A percentile compares a stretch with the other conserved stretches of the same genome.
phyloP scores from a whole-genome alignment of 305 asterid species.

The Fraxinus xanthoxyloides region DNA sequence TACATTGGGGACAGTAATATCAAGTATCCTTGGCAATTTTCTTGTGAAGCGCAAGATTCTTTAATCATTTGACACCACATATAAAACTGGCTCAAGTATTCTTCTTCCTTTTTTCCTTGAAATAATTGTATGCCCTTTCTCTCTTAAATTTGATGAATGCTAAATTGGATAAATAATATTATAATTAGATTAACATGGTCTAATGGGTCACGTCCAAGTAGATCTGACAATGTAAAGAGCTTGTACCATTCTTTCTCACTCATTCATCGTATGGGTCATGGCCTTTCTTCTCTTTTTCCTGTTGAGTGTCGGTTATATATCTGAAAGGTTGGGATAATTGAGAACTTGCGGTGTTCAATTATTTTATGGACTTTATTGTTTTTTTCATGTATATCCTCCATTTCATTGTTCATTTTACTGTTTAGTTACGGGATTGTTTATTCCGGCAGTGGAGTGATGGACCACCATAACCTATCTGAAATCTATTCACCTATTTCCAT shows the following conservation, averaged over 20 bases:
- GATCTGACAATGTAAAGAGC: not conserved
- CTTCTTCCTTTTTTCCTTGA: not conserved
- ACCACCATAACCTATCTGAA: conserved; percentile 2
- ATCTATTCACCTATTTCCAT: not conserved
- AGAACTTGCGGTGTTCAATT: not conserved
- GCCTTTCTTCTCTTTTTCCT: conserved; percentile 2
- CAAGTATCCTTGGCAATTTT: not conserved
- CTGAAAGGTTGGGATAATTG: not conserved
- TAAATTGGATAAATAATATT: not conserved
- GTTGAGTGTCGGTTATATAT: not conserved
- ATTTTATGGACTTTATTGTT: not conserved
- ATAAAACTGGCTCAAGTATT: not conserved
- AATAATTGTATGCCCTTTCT: not conserved
- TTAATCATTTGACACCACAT: not conserved
- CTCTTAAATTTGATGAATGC: not conserved
- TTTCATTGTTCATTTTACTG: conserved; percentile 1
- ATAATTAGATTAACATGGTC: not conserved
- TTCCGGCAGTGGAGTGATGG: not conserved
- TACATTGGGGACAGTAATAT: not conserved
- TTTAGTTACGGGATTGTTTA: not conserved
- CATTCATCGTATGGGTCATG: not conserved
- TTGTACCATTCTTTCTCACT: not conserved
- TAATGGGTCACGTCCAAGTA: not conserved
- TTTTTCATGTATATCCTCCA: not conserved
- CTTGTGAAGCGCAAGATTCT: conserved; percentile 14